Evolutionary conservation across 257 asterid genomes (phyloP).

Genomic region (Ophiorrhiza pumila): DNA sequence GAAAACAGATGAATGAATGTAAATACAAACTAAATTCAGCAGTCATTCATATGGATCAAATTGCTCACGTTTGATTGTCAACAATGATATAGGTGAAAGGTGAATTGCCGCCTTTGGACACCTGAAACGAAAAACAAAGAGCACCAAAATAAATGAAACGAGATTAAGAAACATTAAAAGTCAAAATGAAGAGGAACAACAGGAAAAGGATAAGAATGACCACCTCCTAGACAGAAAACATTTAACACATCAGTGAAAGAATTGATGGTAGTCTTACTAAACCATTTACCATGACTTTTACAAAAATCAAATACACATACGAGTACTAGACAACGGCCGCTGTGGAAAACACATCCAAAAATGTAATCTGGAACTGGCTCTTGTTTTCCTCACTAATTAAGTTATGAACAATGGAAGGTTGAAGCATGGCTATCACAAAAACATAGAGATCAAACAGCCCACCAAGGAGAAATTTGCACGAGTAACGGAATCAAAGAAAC

Average conservation of each 20-base stretch:
- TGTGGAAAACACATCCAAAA: not conserved
- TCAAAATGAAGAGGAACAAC: not conserved
- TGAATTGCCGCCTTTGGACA: conserved; percentile 89
- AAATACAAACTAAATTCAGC: not conserved
- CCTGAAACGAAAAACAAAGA: conserved; percentile 45
- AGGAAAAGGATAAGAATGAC: not conserved
- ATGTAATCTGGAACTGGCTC: not conserved
- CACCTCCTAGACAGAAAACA: not conserved
- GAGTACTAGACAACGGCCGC: not conserved
- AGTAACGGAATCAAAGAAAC: conserved; percentile 14
- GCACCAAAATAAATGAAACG: not conserved
- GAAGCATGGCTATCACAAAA: not conserved
- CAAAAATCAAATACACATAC: not conserved
- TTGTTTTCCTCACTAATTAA: not conserved
- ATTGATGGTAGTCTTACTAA: not conserved
- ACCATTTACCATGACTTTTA: not conserved
- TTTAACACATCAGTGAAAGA: not conserved
- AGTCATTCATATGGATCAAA: conserved; percentile 10
- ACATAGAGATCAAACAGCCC: not conserved
- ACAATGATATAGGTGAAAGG: conserved; percentile 93
- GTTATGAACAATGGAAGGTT: not conserved
- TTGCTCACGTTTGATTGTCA: conserved; percentile 83
- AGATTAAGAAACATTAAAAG: not conserved
- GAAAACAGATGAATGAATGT: not conserved
- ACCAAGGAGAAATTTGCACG: no score